Evolutionary conservation across 2,329 filamentous ascomycete species (phyloP).

Genomic region (Fusarium sambucinum): DNA sequence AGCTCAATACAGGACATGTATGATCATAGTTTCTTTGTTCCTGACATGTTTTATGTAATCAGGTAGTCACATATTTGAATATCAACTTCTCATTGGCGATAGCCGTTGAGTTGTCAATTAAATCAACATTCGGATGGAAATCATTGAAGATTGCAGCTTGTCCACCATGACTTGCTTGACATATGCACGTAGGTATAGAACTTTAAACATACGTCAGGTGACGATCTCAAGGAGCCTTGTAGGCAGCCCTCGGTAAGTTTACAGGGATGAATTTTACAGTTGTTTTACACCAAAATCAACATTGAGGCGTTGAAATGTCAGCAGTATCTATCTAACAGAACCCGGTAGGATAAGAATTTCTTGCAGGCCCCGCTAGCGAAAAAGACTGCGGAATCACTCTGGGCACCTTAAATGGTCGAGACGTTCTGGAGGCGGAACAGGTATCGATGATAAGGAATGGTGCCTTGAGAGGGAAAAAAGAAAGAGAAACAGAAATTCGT

Average conservation of each 20-base stretch:
- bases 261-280: background rate
- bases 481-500: constrained; percentile 37
- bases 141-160: background rate
- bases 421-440: constrained; percentile 76
- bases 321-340: constrained; percentile 98
- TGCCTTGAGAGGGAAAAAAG: constrained; percentile 68
- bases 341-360: constrained; percentile 70
- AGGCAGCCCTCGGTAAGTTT: background rate
- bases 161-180: background rate
- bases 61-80: constrained; percentile 39
- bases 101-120: background rate
- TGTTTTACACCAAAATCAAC: background rate
- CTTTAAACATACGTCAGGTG: background rate
- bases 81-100: constrained; percentile 19
- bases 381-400: constrained; percentile 86
- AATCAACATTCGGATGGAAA: background rate
- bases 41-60: constrained; percentile 33
- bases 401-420: constrained; percentile 93
- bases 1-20: constrained; percentile 17
- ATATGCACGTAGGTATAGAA: background rate
- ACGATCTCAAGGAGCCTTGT: no score
- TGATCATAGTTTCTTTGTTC: constrained; percentile 26
- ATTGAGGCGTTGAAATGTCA: constrained; percentile 65
- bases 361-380: constrained; percentile 97
- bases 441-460: constrained; percentile 96